Base-by-base conservation (phyloP, 2,329 filamentous ascomycete species). In the Seiridium cupressi region DNA sequence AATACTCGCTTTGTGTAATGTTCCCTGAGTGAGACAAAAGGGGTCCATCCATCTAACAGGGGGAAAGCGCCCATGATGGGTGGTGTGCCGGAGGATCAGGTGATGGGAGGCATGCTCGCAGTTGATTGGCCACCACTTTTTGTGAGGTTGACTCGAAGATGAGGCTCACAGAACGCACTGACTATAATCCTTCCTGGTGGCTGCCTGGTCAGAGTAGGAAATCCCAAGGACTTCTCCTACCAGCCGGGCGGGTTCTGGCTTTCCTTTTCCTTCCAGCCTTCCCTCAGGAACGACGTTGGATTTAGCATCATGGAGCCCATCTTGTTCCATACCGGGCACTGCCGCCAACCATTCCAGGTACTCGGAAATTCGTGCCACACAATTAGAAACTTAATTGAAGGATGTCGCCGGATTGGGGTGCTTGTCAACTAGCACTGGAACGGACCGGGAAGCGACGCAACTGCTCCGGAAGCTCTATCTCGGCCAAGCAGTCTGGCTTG, bases 151-250 rank as follows among this genome's bases (percentile, higher is more conserved):
- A 51, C 26, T 60, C 35, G 18, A 51, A 42, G 42, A 34, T 35
- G 46, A 44, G 57, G 57, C 57, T 59, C 40, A 47, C 18, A 57
- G 35, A 59, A 55, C 49, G 42, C 40, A 47, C 38, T 18, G 40
- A 54, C 49, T 31, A 38, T 38, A 26, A 18, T 44, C 38, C 47
- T 13, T 9, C 9, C 34, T 18, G 11, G 32, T 55, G 51, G 51
- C 36, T 55, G 51, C 51, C 51, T 55, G 42, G 36, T 7, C 2
- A 48, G 13, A 51, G n/a, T 32, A 51, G 9, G 49, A 34, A 11
- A 34, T 35, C 38, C 13, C 13, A 36, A 36, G n/a, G 46, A 18
- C 46, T n/a, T 48, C 32, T 51, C 49, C n/a, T 35, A 11, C 32
- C 49, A 31, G 32, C 34, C 32, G n/a, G 26, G 8, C 49, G 32